A percentile compares a stretch with the other conserved stretches of the same genome.
Evolutionary conservation across 495 filamentous ascomycete genomes (phyloP).

Genomic region (Daldinia bambusicola): DNA sequence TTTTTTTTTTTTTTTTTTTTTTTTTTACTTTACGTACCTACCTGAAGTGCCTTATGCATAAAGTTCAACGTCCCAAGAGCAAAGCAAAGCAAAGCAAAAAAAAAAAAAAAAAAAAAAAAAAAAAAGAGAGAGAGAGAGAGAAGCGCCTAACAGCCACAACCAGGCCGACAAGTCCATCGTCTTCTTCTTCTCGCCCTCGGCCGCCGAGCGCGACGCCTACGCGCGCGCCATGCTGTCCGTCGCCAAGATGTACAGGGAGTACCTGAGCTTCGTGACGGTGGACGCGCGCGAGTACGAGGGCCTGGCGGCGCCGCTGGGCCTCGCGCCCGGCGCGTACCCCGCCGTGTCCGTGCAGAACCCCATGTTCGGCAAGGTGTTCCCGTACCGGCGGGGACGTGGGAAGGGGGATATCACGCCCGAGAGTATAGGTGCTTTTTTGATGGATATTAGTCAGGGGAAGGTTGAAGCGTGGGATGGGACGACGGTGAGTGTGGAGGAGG

Average conservation of each 20-base stretch:
- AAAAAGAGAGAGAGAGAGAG: too few species aligned
- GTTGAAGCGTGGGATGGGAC: constrained; percentile 53
- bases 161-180: constrained; percentile 60
- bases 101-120: too few species aligned
- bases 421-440: constrained; percentile 54
- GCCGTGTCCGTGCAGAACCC: constrained; percentile 58
- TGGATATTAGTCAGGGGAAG: constrained; percentile 57
- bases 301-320: constrained; percentile 53
- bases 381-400: constrained; percentile 42
- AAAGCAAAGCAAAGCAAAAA: too few species aligned
- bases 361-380: constrained; percentile 55
- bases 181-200: constrained; percentile 54
- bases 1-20: too few species aligned
- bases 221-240: constrained; percentile 51
- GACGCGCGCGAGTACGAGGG: constrained; percentile 60
- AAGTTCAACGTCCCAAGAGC: too few species aligned
- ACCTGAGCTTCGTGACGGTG: constrained; percentile 58
- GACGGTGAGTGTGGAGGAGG: not conserved
- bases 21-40: too few species aligned
- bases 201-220: constrained; percentile 45
- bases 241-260: constrained; percentile 61
- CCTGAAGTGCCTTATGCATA: too few species aligned
- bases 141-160: too few species aligned
- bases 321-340: constrained; percentile 40
- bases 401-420: constrained; percentile 45